phyloP scores from a whole-genome alignment of 1,139 yeast genomes.

The Zygoascus sp. region DNA sequence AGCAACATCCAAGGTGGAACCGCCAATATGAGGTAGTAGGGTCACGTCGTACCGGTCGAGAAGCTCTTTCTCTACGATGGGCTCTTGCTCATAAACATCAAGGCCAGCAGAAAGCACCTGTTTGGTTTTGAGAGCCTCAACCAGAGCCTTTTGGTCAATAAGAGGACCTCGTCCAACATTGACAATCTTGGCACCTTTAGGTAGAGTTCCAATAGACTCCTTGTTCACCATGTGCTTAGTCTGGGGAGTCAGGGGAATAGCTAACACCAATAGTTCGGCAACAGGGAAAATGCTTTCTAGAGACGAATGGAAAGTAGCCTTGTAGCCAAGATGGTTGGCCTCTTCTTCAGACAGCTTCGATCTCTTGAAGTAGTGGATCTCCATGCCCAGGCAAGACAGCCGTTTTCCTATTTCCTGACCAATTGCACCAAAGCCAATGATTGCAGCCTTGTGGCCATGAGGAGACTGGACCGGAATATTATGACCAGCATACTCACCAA shows the following conservation, averaged over 20 bases:
- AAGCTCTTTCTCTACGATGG: conserved; percentile 50
- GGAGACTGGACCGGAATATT: conserved; percentile 35
- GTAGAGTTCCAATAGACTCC: conserved; percentile 42
- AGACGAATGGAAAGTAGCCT: conserved; percentile 43
- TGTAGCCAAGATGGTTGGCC: conserved; percentile 34
- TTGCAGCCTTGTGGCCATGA: conserved; percentile 54
- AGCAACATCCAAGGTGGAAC: conserved; percentile 52
- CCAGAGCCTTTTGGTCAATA: conserved; percentile 67
- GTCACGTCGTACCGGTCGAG: conserved; percentile 62
- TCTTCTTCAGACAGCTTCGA: conserved; percentile 41
- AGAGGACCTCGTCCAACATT: conserved; percentile 78
- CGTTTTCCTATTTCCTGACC: conserved; percentile 62
- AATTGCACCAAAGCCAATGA: conserved; percentile 76
- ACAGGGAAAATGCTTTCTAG: conserved; percentile 39
- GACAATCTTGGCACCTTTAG: conserved; percentile 58
- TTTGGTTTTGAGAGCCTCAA: conserved; percentile 62
- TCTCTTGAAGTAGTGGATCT: conserved; percentile 56
- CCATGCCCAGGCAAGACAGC: conserved; percentile 59
- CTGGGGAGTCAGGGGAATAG: conserved; percentile 61
- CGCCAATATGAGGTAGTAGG: conserved; percentile 72
- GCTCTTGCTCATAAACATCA: conserved; percentile 76
- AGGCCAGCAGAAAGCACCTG: conserved; percentile 69
- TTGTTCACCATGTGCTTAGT: conserved; percentile 55
- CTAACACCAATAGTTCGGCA: conserved; percentile 58
- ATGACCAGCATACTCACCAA: conserved; percentile 19